These are phyloP conservation scores for Xylaria nigripes DNA, from an alignment of 495 filamentous ascomycete genomes.

Conservation along the genomic window DNA sequence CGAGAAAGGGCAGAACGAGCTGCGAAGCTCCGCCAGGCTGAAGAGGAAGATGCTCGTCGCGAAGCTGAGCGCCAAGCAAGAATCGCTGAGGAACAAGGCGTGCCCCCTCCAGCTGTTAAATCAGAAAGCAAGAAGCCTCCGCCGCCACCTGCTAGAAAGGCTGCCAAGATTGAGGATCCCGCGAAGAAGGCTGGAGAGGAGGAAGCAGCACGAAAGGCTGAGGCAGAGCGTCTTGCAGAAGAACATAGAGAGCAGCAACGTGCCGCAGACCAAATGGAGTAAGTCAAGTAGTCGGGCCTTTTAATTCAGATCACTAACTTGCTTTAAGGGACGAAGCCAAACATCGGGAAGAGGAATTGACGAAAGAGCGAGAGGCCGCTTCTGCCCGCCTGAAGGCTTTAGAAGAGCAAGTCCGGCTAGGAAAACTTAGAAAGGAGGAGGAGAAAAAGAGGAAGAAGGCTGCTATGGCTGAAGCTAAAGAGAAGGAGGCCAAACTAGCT, in stretches of 20 bases:
- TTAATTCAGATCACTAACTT: neutral
- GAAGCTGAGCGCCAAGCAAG: slow-evolving; percentile 81
- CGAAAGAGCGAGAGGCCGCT: slow-evolving; percentile 69
- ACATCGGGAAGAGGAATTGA: slow-evolving; percentile 69
- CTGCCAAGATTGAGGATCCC: slow-evolving; percentile 7
- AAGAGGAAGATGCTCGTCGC: slow-evolving; percentile 89
- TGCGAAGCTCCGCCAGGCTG: slow-evolving; percentile 75
- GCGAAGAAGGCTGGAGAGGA: slow-evolving; percentile 38
- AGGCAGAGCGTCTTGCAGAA: slow-evolving; percentile 49
- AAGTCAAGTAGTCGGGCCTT: slow-evolving; percentile 35
- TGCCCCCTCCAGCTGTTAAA: slow-evolving; percentile 51
- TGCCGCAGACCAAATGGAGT: slow-evolving; percentile 75
- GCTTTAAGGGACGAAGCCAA: slow-evolving; percentile 60
- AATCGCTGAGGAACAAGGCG: slow-evolving; percentile 71
- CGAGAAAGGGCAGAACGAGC: slow-evolving; percentile 82
- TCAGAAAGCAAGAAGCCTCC: slow-evolving; percentile 52
- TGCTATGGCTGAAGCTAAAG: slow-evolving; percentile 73
- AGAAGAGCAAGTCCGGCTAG: slow-evolving; percentile 87
- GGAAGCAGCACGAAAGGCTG: slow-evolving; percentile 37
- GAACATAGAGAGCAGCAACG: slow-evolving; percentile 74
- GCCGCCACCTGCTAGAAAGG: slow-evolving; percentile 44
- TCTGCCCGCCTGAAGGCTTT: slow-evolving; percentile 77
- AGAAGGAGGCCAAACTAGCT: slow-evolving; percentile 78
- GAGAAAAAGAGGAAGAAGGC: slow-evolving; percentile 88
- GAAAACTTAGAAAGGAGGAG: slow-evolving; percentile 94